Evolutionary conservation across 139 green algal species (phyloP).

Genomic region (Astrephomene gubernaculifera): DNA sequence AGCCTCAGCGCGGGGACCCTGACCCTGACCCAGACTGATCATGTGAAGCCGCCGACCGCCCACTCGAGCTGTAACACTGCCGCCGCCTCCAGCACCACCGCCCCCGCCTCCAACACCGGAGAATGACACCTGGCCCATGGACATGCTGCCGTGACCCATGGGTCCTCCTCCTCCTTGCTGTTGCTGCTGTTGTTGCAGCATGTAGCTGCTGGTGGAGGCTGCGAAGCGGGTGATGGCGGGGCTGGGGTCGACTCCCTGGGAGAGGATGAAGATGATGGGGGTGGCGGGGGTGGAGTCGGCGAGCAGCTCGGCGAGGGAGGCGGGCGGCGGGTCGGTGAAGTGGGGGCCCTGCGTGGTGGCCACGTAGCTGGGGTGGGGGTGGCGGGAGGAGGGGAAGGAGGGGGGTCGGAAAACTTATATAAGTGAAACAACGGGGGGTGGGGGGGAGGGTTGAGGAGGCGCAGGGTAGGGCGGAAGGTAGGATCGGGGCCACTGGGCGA

Average conservation of each 20-base stretch:
- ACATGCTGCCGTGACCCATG: no score
- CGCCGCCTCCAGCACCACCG: no score
- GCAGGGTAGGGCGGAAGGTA: background rate
- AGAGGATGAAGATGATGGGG: slow-evolving; percentile 86
- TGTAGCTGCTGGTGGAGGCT: slow-evolving; percentile 52
- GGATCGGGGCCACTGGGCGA: no score
- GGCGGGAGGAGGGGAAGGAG: background rate
- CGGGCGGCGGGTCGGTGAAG: slow-evolving; percentile 73
- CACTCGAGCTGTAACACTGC: no score
- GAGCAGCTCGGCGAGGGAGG: slow-evolving; percentile 73
- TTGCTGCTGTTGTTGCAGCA: no score
- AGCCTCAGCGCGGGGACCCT: slow-evolving; percentile 75
- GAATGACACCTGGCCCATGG: no score
- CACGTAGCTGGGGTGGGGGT: slow-evolving; percentile 45
- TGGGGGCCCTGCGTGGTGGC: slow-evolving; percentile 59
- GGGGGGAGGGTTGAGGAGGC: background rate
- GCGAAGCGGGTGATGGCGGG: slow-evolving; percentile 73
- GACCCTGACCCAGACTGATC: slow-evolving; percentile 63
- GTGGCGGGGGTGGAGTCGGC: slow-evolving; percentile 71
- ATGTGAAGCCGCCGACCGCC: slow-evolving; percentile 44
- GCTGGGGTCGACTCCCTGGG: slow-evolving; percentile 81
- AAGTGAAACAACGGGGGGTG: background rate
- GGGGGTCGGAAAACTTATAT: background rate
- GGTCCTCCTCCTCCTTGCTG: no score
- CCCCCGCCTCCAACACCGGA: no score